Evolutionary conservation across 2,329 filamentous ascomycete species (phyloP).

Genomic region (Apiospora pterosperma): DNA sequence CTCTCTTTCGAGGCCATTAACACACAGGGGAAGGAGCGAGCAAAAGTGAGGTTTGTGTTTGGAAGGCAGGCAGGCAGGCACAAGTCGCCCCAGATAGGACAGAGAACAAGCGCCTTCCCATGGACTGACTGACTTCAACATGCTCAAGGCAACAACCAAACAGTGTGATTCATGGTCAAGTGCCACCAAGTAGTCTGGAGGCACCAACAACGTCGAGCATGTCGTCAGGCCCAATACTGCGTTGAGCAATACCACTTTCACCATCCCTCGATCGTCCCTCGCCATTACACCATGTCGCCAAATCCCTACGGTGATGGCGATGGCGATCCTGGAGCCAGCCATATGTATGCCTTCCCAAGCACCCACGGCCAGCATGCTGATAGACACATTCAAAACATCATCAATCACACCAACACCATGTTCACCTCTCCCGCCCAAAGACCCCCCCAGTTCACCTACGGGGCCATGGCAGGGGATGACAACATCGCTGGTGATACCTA

Average conservation of each 20-base stretch:
- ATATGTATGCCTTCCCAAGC: constrained; percentile 16
- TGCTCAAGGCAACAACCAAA: background rate
- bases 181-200: background rate
- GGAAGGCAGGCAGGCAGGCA: background rate
- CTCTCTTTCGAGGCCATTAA: too few species aligned
- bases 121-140: background rate
- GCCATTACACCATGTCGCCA: constrained; percentile 17
- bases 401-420: constrained; percentile 21
- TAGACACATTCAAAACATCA: constrained; percentile 25
- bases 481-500: constrained; percentile 1
- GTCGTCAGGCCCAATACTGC: background rate
- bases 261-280: background rate
- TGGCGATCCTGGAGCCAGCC: constrained; percentile 1
- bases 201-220: background rate
- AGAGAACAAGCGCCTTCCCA: background rate
- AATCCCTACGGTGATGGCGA: constrained; percentile 7
- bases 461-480: background rate
- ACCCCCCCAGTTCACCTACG: background rate
- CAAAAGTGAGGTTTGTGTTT: background rate
- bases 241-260: background rate
- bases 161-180: background rate
- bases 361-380: constrained; percentile 12
- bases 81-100: background rate
- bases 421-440: constrained; percentile 12
- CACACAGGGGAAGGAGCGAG: constrained; percentile 1